Evolutionary conservation across 495 filamentous ascomycete species (phyloP).

Genomic region (Gamarada debralockiae): DNA sequence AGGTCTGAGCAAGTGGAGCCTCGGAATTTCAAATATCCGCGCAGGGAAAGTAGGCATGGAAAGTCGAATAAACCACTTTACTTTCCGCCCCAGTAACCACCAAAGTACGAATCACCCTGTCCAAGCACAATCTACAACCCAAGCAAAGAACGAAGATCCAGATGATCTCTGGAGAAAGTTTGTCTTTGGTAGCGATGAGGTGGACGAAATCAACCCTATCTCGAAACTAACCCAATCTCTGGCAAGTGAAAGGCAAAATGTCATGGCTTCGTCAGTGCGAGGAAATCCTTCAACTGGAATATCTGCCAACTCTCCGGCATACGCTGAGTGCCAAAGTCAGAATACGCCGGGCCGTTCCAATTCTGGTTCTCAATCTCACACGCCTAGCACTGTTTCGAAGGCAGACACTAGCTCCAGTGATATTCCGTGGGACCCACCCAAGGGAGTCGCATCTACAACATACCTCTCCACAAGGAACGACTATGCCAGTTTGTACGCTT

Average conservation of each 20-base stretch:
- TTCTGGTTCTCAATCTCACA: not conserved
- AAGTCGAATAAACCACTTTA: no score
- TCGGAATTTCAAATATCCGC: not conserved
- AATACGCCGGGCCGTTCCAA: not conserved
- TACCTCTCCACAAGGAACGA: not conserved
- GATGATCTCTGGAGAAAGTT: constrained; percentile 24
- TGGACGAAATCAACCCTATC: constrained; percentile 1
- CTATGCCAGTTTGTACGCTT: not conserved
- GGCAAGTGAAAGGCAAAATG: not conserved
- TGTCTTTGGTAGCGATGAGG: constrained; percentile 17
- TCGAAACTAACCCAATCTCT: not conserved
- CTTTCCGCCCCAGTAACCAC: no score
- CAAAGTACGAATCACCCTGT: no score
- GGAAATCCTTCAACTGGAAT: not conserved
- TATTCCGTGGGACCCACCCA: not conserved
- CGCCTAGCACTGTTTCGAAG: not conserved
- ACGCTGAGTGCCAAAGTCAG: not conserved
- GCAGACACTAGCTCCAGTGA: not conserved
- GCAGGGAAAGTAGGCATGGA: no score
- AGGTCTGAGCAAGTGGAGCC: no score
- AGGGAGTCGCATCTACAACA: not conserved
- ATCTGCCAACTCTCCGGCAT: not conserved
- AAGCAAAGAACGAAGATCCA: not conserved
- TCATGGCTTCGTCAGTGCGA: not conserved
- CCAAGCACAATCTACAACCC: not conserved